Percentiles rank a stretch among this genome's conserved stretches.
phyloP scores from a whole-genome alignment of 441 rosid genomes.

The Brassica hybrid region DNA sequence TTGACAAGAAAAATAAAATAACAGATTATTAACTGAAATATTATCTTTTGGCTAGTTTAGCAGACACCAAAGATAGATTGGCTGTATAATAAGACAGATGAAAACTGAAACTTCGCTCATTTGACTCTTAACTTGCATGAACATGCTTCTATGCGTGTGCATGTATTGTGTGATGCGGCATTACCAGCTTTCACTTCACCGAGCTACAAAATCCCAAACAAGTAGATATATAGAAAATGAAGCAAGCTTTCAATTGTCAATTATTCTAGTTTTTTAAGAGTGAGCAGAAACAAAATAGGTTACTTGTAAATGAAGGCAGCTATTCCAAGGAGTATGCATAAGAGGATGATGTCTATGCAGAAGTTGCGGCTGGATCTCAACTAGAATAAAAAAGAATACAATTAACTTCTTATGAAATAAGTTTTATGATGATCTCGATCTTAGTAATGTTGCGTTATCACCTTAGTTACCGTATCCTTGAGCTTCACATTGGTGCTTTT shows the following conservation, averaged over 20 bases:
- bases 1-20: neutral
- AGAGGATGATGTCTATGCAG: constrained; percentile 66
- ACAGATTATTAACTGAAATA: neutral
- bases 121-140: neutral
- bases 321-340: constrained; percentile 61
- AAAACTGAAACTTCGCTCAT: neutral
- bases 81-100: neutral
- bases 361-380: constrained; percentile 70
- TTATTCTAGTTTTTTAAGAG: neutral
- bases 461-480: constrained; percentile 55
- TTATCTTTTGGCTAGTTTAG: neutral
- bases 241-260: neutral
- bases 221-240: neutral
- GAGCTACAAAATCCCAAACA: constrained; percentile 26
- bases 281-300: constrained; percentile 20
- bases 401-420: neutral
- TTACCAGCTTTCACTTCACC: constrained; percentile 31
- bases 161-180: neutral
- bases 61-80: neutral
- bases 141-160: neutral
- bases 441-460: constrained; percentile 3
- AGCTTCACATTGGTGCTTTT: constrained; percentile 62
- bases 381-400: constrained; percentile 36
- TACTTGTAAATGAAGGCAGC: constrained; percentile 73
- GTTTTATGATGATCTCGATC: neutral